These are phyloP conservation scores for Cercospora beticola DNA, from an alignment of 2,329 filamentous ascomycete genomes.

Conservation along the genomic window DNA sequence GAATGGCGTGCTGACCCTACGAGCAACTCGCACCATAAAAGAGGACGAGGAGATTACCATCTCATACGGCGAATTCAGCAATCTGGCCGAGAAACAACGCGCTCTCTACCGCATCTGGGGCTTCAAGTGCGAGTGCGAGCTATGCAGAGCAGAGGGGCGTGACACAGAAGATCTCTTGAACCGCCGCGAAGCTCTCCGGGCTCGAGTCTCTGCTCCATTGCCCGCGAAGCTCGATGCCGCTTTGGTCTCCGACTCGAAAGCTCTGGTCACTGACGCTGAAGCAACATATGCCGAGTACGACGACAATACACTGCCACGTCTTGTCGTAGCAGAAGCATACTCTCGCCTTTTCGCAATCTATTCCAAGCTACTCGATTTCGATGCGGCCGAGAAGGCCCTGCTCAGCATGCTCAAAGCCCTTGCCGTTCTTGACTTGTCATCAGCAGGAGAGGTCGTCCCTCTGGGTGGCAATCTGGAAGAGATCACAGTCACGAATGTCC, in stretches of 20 bases:
- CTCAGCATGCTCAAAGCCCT: slow-evolving; percentile 4
- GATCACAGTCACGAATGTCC: slow-evolving; percentile 6
- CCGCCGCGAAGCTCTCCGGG: slow-evolving; percentile 1
- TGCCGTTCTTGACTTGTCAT: background rate
- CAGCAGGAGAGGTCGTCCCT: background rate
- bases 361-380: slow-evolving; percentile 3
- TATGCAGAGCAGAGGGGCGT: slow-evolving; percentile 7
- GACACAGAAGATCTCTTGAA: background rate
- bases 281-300: background rate
- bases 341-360: slow-evolving; percentile 11
- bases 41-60: slow-evolving; percentile 22
- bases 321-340: slow-evolving; percentile 9
- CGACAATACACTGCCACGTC: background rate
- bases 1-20: slow-evolving; percentile 15
- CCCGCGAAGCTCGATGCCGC: background rate
- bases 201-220: slow-evolving; percentile 1
- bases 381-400: slow-evolving; percentile 8
- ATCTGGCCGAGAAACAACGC: slow-evolving; percentile 3
- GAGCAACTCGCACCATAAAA: slow-evolving; percentile 13
- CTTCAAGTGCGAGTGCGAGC: slow-evolving; percentile 13
- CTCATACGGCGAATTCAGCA: slow-evolving; percentile 12
- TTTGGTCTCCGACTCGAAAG: background rate
- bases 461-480: slow-evolving; percentile 2
- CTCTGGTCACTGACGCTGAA: background rate
- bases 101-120: slow-evolving; percentile 9